Evolutionary conservation across 495 filamentous ascomycete species (phyloP), one percentile per base, ranked within the genome.

Genomic region (Aspergillus bertholletiae): DNA sequence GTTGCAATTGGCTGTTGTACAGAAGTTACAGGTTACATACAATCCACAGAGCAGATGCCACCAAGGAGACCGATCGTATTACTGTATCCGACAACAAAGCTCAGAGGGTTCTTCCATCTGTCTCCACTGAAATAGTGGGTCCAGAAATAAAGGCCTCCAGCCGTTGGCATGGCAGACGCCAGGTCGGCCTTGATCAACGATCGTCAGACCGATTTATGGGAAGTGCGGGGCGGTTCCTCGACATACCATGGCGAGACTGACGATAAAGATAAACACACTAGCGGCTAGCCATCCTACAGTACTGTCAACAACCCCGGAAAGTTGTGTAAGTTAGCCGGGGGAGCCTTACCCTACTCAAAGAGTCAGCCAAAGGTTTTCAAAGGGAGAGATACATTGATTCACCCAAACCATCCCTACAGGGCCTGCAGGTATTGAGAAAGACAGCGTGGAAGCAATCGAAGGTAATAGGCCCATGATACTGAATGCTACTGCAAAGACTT

Each of bases 391-490:
- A 40, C 66, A 57, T 63, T 50, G 24, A 35, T 40, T n/a, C n/a
- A 69, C 78, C 85, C 86, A 89, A 57, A 87, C 83, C 78, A 89
- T 86, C 8, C 84, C 86, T 2, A 77, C 84, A 0, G 86, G 85
- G 1, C 86, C 86, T 26, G 85, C 81, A 6, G 86, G 84, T 46
- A 88, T 74, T 1, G 82, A 85, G 56, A 86, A 89, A 2, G 82
- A 63, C 20, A 89, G 68, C 0, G 84, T 87, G 11, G 80, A 80
- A 3, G 85, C 84, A 56, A 89, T 88, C 3, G 84, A 88, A 0
- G 84, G 84, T n/a, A 89, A 67, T 9, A 89, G 69, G 9, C 84
- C 84, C 84, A 89, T 89, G 54, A 89, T 89, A 58, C 78, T 83
- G 59, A 89, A 89, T 0, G 85, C 85, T 50, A 89, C 85, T 17